Conservation (phyloP, 495 filamentous ascomycete species). For the Lophiostoma macrostomum region DNA sequence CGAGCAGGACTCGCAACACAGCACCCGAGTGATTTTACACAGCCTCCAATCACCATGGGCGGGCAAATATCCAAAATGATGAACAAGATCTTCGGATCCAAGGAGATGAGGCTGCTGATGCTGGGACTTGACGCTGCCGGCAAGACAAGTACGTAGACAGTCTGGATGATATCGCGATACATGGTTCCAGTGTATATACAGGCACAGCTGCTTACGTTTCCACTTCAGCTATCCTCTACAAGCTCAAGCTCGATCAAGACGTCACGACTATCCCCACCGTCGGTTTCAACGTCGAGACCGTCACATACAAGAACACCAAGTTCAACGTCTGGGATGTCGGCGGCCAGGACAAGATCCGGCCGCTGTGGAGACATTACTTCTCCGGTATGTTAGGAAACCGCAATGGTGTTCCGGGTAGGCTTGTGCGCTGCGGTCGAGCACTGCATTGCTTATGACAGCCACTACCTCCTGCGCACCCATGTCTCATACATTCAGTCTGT, state of each 20-base stretch:
- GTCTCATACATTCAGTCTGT: too few species aligned
- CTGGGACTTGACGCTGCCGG: slow-evolving; percentile 94
- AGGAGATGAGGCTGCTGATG: slow-evolving; percentile 98
- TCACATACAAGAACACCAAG: slow-evolving; percentile 98
- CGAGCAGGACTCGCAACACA: slow-evolving; percentile 6
- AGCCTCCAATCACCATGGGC: slow-evolving; percentile 56
- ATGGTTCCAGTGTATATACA: neutral
- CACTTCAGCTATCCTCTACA: slow-evolving; percentile 85
- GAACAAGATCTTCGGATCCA: slow-evolving; percentile 96
- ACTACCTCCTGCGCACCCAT: too few species aligned
- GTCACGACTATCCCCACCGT: slow-evolving; percentile 99
- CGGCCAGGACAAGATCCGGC: slow-evolving; percentile 98
- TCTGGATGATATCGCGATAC: neutral
- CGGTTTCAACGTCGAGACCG: slow-evolving; percentile 99
- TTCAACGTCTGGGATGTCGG: slow-evolving; percentile 99
- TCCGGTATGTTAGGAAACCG: slow-evolving; percentile 60
- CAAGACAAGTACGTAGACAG: slow-evolving; percentile 73
- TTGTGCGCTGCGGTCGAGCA: neutral
- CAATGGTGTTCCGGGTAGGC: slow-evolving; percentile 27
- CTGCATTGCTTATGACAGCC: too few species aligned
- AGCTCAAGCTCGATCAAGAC: slow-evolving; percentile 95
- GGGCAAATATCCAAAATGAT: slow-evolving; percentile 82
- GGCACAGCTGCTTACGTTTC: slow-evolving; percentile 6
- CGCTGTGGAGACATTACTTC: slow-evolving; percentile 98
- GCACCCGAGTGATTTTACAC: neutral